Evolutionary conservation across 139 green algal species (phyloP), one percentile per base, ranked within the genome.

Genomic region (Chlamydomonas applanata): DNA sequence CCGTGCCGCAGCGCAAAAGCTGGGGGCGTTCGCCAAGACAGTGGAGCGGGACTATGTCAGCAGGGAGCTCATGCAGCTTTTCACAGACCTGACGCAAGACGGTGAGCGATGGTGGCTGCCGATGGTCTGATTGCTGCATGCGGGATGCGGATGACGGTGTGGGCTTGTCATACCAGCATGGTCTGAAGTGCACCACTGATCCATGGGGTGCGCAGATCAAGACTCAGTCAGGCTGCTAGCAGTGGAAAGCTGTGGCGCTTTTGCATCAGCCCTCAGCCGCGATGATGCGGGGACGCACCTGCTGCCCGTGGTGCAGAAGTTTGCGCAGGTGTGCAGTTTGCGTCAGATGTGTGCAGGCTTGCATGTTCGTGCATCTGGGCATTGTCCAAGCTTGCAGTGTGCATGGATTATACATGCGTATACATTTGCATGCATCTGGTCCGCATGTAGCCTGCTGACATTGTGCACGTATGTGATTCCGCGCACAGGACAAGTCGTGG

Each of bases 141-240:
- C 40, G 40, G 40, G 40, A 19, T 49, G 46, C 46, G 46, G 11
- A 32, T 62, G 54, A 27, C 4, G 22, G 54, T 62, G 11, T 17
- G 54, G 24, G 4, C 4, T 62, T 11, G 22, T 14, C 40, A 49
- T n/a, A n/a, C n/a, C n/a, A n/a, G n/a, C n/a, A n/a, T n/a, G n/a
- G n/a, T n/a, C n/a, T n/a, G n/a, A n/a, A n/a, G n/a, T n/a, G n/a
- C n/a, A n/a, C n/a, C n/a, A n/a, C n/a, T n/a, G n/a, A n/a, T n/a
- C 40, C 7, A 49, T 49, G 7, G 7, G 7, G 40, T 7, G 40
- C 7, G 40, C 40, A 94, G 96, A 99, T 35, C 96, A 99, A 81
- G 96, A 99, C 84, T 97, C 90, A 4, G 96, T 99, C 45, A 86
- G 96, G 30, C 83, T 99, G 73, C 89, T 99, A 25, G 93, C 95